Evolutionary conservation across 129 eudicot genomes (phyloP).

Genomic region (Lactuca sativa): DNA sequence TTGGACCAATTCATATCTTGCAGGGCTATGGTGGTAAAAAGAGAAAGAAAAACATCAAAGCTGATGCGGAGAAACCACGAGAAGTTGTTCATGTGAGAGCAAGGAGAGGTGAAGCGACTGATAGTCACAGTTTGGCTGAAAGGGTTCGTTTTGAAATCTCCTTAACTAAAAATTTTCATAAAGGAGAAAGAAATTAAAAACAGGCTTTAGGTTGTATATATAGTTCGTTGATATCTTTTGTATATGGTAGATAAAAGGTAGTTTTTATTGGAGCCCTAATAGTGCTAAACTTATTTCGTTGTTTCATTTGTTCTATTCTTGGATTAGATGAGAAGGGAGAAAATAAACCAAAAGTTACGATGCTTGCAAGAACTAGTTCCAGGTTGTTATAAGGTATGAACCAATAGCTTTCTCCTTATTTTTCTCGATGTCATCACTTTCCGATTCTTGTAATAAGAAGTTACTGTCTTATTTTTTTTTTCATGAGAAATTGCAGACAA

Average conservation of each 20-base stretch:
- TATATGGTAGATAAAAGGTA: neutral
- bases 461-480: neutral
- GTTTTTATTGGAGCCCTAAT: neutral
- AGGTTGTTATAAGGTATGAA: conserved; percentile 85
- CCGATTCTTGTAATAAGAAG: neutral
- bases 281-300: neutral
- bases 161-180: neutral
- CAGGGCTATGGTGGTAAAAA: conserved; percentile 63
- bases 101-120: conserved; percentile 97
- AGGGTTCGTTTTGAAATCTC: conserved; percentile 49
- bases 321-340: conserved; percentile 71
- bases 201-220: neutral
- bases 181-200: neutral
- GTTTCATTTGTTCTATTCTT: neutral
- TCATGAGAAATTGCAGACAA: conserved; percentile 44
- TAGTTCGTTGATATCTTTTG: neutral
- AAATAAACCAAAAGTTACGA: conserved; percentile 74
- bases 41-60: conserved; percentile 55
- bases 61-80: conserved; percentile 55
- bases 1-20: neutral
- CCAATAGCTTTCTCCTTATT: neutral
- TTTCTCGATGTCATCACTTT: neutral
- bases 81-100: conserved; percentile 99
- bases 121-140: conserved; percentile 97
- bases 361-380: conserved; percentile 92